These are phyloP conservation scores for Thielaviopsis cerberus DNA, from an alignment of 2,329 filamentous ascomycete species.

Conservation along the genomic window DNA sequence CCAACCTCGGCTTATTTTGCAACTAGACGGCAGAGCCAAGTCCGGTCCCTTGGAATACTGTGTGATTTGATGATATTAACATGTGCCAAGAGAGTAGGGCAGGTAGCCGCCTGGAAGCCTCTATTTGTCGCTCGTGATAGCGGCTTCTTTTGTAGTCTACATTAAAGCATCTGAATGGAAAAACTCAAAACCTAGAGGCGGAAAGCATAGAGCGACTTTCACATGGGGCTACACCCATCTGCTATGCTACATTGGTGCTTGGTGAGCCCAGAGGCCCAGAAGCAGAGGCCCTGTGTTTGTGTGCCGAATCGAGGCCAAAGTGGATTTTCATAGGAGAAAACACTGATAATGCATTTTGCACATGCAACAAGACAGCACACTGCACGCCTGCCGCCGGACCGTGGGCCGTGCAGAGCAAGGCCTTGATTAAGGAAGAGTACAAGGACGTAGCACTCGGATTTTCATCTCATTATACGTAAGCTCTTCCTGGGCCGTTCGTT, in stretches of 20 bases:
- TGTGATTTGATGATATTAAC: background rate
- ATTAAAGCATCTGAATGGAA: background rate
- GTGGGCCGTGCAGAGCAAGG: background rate
- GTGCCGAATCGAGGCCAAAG: background rate
- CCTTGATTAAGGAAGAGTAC: no score
- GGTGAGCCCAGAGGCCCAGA: background rate
- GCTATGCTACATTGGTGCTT: background rate
- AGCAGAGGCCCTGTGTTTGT: background rate
- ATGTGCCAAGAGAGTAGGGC: background rate
- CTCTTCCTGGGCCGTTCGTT: no score
- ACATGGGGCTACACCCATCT: background rate
- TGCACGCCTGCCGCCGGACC: no score
- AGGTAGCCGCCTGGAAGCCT: background rate
- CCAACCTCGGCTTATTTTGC: constrained; percentile 10
- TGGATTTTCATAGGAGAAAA: background rate
- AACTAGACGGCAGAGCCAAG: background rate
- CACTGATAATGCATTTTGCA: background rate
- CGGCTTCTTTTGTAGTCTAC: background rate
- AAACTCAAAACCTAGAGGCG: background rate
- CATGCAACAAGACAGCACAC: background rate
- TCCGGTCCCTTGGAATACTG: background rate
- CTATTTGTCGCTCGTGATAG: background rate
- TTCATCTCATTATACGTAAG: no score
- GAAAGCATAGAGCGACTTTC: background rate
- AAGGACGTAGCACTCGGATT: no score